Evolutionary conservation across 2,329 filamentous ascomycete species (phyloP).

Genomic region (Teratosphaeriaceae sp.): DNA sequence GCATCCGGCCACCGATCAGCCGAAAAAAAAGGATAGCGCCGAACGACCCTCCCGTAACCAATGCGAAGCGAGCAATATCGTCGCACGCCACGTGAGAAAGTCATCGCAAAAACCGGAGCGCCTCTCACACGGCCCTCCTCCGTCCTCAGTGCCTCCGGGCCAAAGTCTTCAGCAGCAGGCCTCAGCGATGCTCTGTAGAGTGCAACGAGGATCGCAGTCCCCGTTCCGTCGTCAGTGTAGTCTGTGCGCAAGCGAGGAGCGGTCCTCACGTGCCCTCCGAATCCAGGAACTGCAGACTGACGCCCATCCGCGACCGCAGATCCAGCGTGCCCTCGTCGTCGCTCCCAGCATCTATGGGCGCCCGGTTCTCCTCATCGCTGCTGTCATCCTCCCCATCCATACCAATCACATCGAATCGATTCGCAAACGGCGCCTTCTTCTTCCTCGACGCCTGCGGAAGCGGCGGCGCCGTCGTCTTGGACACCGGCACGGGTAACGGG

Average conservation of each 20-base stretch:
- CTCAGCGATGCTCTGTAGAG: too few species aligned
- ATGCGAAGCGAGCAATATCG: background rate
- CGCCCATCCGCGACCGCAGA: slow-evolving; percentile 13
- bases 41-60: background rate
- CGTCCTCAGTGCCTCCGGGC: too few species aligned
- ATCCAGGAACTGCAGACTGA: slow-evolving; percentile 19
- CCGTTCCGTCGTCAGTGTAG: too few species aligned
- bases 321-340: slow-evolving; percentile 12
- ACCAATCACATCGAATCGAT: slow-evolving; percentile 57
- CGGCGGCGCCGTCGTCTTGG: slow-evolving; percentile 22
- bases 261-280: slow-evolving; percentile 1
- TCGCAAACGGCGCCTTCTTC: slow-evolving; percentile 42
- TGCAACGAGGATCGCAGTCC: too few species aligned
- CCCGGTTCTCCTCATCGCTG: slow-evolving; percentile 19
- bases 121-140: too few species aligned
- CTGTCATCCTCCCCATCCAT: slow-evolving; percentile 35
- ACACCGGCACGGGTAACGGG: slow-evolving; percentile 39
- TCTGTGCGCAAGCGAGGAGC: background rate
- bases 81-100: background rate
- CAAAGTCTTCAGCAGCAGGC: too few species aligned
- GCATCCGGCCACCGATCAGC: background rate
- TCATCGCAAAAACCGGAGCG: too few species aligned
- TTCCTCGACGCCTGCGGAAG: slow-evolving; percentile 18
- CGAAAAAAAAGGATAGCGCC: background rate
- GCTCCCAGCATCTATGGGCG: slow-evolving; percentile 9